Percentiles rank a stretch among this genome's conserved stretches.
These are phyloP conservation scores for Lactarius sp. DNA, from an alignment of 768 basidiomycete genomes.

Conservation along the genomic window DNA sequence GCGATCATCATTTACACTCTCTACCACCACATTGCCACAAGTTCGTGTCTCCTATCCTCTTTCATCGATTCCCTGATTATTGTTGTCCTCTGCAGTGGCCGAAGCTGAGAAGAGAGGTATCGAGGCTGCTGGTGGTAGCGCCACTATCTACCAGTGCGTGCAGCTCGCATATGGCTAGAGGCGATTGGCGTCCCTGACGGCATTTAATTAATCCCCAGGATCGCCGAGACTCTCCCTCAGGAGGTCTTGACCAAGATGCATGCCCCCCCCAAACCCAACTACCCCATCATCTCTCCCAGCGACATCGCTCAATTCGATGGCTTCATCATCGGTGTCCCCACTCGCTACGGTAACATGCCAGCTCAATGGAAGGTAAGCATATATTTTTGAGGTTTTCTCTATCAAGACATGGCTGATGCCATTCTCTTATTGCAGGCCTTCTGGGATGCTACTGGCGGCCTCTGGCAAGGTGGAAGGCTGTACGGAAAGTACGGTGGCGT, in stretches of 20 bases:
- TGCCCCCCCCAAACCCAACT: conserved; percentile 65
- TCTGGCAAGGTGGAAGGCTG: conserved; percentile 58
- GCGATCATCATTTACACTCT: conserved; percentile 71
- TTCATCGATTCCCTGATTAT: conserved; percentile 21
- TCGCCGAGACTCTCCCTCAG: conserved; percentile 71
- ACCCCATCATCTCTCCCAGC: conserved; percentile 58
- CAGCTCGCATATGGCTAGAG: background rate
- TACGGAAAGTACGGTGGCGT: conserved; percentile 70
- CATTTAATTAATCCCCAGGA: conserved; percentile 36
- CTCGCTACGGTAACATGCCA: conserved; percentile 77
- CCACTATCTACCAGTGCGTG: conserved; percentile 45
- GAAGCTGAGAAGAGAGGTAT: conserved; percentile 44
- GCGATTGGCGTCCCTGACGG: background rate
- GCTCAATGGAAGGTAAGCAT: conserved; percentile 67
- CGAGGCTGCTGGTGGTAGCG: conserved; percentile 39
- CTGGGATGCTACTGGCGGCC: conserved; percentile 68
- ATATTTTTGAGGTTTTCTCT: background rate
- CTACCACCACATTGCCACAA: conserved; percentile 66
- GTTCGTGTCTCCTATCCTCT: conserved; percentile 38
- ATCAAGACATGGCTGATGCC: background rate
- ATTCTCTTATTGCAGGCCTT: conserved; percentile 43
- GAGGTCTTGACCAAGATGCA: conserved; percentile 66
- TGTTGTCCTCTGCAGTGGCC: conserved; percentile 46
- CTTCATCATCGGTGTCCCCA: conserved; percentile 71
- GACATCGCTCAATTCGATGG: conserved; percentile 61